Evolutionary conservation across 1,284 basidiomycete species (phyloP).

Genomic region (Cryptococcus depauperatus): DNA sequence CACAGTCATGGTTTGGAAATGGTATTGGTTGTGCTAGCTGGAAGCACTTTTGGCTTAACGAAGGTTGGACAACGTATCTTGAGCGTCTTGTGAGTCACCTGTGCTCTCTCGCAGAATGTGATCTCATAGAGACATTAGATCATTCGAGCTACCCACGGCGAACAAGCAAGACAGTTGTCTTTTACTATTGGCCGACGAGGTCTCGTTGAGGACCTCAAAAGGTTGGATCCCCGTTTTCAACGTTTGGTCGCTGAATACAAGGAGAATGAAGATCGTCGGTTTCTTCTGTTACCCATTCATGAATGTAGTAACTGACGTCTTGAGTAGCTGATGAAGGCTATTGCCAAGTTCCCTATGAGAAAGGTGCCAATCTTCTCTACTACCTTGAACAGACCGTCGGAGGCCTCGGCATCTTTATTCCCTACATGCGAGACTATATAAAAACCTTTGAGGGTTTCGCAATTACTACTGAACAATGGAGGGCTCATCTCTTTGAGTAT

Average conservation of each 20-base stretch:
- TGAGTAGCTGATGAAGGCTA: slow-evolving; percentile 81
- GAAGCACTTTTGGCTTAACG: slow-evolving; percentile 85
- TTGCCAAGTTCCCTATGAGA: slow-evolving; percentile 62
- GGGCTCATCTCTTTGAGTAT: slow-evolving; percentile 71
- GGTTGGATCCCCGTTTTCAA: slow-evolving; percentile 59
- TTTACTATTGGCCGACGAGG: slow-evolving; percentile 54
- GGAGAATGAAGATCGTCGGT: slow-evolving; percentile 42
- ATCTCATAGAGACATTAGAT: slow-evolving; percentile 16
- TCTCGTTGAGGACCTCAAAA: slow-evolving; percentile 60
- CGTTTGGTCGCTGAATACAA: slow-evolving; percentile 77
- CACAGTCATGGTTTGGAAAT: slow-evolving; percentile 77
- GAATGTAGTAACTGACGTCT: slow-evolving; percentile 44
- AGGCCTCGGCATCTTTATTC: slow-evolving; percentile 75
- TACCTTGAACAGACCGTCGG: slow-evolving; percentile 69
- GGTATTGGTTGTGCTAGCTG: slow-evolving; percentile 50
- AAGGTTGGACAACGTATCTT: slow-evolving; percentile 88
- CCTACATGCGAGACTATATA: slow-evolving; percentile 59
- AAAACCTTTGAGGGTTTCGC: slow-evolving; percentile 55
- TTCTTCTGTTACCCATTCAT: slow-evolving; percentile 14
- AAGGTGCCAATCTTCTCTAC: slow-evolving; percentile 63
- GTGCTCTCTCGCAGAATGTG: background rate
- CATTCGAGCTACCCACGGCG: slow-evolving; percentile 63
- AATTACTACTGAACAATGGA: slow-evolving; percentile 84
- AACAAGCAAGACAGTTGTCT: slow-evolving; percentile 65
- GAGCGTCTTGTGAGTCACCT: slow-evolving; percentile 77